These are phyloP conservation scores for Lactifluus subvellereus DNA, from an alignment of 768 basidiomycete genomes.

Conservation along the genomic window DNA sequence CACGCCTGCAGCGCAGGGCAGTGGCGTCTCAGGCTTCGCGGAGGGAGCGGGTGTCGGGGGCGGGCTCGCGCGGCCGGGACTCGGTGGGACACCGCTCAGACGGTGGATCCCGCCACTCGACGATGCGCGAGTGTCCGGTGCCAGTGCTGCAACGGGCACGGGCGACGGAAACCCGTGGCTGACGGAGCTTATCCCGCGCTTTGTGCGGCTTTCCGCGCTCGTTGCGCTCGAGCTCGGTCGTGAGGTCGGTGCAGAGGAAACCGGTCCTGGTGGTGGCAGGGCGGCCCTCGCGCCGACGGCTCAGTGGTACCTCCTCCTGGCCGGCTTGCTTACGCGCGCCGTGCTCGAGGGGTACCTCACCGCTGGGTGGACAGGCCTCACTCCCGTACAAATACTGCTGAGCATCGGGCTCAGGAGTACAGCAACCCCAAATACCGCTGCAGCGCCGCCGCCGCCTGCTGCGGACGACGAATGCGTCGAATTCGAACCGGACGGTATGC, in stretches of 20 bases:
- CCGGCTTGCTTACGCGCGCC: constrained; percentile 73
- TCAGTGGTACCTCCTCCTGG: constrained; percentile 78
- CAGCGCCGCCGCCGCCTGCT: not conserved
- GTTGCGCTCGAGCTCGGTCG: constrained; percentile 72
- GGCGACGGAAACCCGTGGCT: constrained; percentile 60
- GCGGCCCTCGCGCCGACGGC: constrained; percentile 59
- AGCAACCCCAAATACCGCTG: not conserved
- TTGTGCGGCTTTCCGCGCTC: constrained; percentile 70
- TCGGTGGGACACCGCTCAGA: constrained; percentile 53
- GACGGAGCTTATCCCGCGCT: constrained; percentile 60
- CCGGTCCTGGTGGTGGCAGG: not conserved
- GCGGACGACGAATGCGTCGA: constrained; percentile 41
- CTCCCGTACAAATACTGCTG: constrained; percentile 64
- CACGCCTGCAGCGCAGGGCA: constrained; percentile 30
- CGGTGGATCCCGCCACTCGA: constrained; percentile 31
- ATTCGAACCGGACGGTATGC: constrained; percentile 74
- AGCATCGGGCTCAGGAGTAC: constrained; percentile 58
- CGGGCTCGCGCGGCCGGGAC: constrained; percentile 54
- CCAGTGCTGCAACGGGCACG: constrained; percentile 21
- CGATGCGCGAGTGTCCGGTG: constrained; percentile 8
- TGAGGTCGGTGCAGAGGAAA: constrained; percentile 44
- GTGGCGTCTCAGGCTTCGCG: constrained; percentile 66
- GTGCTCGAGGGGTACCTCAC: constrained; percentile 81
- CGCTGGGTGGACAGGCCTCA: constrained; percentile 70
- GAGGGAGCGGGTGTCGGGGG: constrained; percentile 71